Conservation (phyloP, 371 early-diverging fungal genomes). For the Mortierella sp. region DNA sequence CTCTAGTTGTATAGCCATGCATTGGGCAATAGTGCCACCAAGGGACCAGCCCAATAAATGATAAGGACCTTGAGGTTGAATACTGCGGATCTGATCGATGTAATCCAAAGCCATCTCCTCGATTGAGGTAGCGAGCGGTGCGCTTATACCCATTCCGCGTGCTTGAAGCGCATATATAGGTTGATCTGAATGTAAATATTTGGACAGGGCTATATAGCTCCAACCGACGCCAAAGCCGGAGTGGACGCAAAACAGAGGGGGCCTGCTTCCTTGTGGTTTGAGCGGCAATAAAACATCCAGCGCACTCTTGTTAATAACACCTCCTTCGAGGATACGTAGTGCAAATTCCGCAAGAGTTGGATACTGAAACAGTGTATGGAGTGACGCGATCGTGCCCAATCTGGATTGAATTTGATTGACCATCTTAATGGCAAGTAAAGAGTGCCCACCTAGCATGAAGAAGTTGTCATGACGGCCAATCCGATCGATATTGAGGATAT, state of each 20-base stretch:
- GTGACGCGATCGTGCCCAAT: not conserved
- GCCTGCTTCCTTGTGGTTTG: slow-evolving; percentile 5
- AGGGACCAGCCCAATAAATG: no score
- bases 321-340: not conserved
- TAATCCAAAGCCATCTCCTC: slow-evolving; percentile 20
- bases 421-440: slow-evolving; percentile 33
- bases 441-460: slow-evolving; percentile 35
- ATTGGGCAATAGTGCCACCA: no score
- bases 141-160: slow-evolving; percentile 15
- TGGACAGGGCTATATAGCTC: slow-evolving; percentile 11
- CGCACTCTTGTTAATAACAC: not conserved
- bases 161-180: slow-evolving; percentile 29
- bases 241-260: slow-evolving; percentile 23
- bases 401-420: slow-evolving; percentile 8
- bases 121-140: not conserved
- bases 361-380: slow-evolving; percentile 9
- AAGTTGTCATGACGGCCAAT: slow-evolving; percentile 16
- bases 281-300: slow-evolving; percentile 14
- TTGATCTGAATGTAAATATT: slow-evolving; percentile 9
- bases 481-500: slow-evolving; percentile 19
- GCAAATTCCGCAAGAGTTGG: slow-evolving; percentile 14
- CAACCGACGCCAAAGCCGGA: slow-evolving; percentile 12
- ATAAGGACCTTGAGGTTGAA: no score
- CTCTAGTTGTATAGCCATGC: no score
- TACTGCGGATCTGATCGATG: not conserved